Percentiles rank a stretch among this genome's conserved stretches.
Conservation (phyloP, 441 rosid genomes). For the Capsella rubella region DNA sequence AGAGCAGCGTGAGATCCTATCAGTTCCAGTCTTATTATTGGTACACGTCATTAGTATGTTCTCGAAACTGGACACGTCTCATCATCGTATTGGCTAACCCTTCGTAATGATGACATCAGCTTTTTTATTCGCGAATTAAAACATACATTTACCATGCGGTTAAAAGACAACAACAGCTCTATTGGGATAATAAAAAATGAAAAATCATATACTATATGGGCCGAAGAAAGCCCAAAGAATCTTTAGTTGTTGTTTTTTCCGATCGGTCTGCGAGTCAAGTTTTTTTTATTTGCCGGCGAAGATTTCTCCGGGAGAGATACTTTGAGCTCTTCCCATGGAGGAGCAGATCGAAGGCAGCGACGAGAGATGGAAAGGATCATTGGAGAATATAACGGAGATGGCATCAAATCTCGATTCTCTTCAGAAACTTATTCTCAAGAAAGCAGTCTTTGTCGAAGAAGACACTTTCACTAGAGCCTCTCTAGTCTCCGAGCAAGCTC, state of each 20-base stretch:
- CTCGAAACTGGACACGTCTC: conserved; percentile 33
- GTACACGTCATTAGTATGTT: conserved; percentile 60
- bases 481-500: conserved; percentile 86
- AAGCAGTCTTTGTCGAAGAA: conserved; percentile 95
- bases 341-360: conserved; percentile 69
- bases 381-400: conserved; percentile 81
- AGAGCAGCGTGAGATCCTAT: conserved; percentile 69
- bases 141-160: not conserved
- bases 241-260: not conserved
- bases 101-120: conserved; percentile 24
- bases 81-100: not conserved
- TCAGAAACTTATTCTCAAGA: conserved; percentile 81
- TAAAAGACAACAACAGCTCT: not conserved
- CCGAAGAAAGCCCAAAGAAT: conserved; percentile 41
- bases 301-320: conserved; percentile 21
- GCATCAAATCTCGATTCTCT: conserved; percentile 86
- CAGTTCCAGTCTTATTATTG: conserved; percentile 64
- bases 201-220: conserved; percentile 4
- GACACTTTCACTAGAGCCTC: conserved; percentile 89
- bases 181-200: not conserved
- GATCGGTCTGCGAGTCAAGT: not conserved
- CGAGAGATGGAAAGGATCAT: conserved; percentile 93
- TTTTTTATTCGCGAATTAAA: not conserved
- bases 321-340: conserved; percentile 46
- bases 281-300: conserved; percentile 9